Evolutionary conservation across 352 stramenopile genomes (phyloP), one percentile per base, ranked within the genome.

Genomic region (Elongisporangium undulatum): DNA sequence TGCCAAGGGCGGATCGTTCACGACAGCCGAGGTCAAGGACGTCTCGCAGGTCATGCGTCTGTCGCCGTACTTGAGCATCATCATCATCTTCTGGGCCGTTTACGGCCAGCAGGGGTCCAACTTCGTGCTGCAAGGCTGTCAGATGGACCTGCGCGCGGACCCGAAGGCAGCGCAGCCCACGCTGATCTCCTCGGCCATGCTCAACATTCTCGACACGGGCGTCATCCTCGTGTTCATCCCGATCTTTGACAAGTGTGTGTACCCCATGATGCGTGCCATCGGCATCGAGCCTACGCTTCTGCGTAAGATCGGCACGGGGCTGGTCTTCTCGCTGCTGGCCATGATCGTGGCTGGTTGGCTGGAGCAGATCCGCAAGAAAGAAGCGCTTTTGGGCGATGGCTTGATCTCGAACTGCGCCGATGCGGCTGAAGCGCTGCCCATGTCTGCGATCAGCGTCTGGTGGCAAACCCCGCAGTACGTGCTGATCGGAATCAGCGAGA

Each of bases 391-490:
- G 34, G 34, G 34, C 34, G 34, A 45, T 45, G 78, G 73, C 15
- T 49, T 90, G 49, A 63, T 72, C 10, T 92, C 78, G 21, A 92
- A 93, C 53, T 97, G 90, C 62, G 91, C 87, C 13, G 74, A 73
- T 8, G 77, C 64, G 5, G 63, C 68, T 0, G 77, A 92, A 57
- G 62, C 63, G 24, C 72, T 96, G 49, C 79, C 79, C 15, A 94
- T 95, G 81, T 89, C 85, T 0, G 57, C 66, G 29, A 63, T 97
- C 49, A 96, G 83, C 57, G 81, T 97, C 13, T 94, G 91, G 79
- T 97, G 87, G 90, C 86, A 97, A 56, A 89, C 88, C 4, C 89
- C 87, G n/a, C 90, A 97, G 75, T 97, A 92, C 58, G 61, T 97
- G 57, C 74, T 97, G 5, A 89, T 97, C 15, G 89, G 87, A 10